Conservation (phyloP, 805 yeast species). For the Kluyveromyces wickerhamii region DNA sequence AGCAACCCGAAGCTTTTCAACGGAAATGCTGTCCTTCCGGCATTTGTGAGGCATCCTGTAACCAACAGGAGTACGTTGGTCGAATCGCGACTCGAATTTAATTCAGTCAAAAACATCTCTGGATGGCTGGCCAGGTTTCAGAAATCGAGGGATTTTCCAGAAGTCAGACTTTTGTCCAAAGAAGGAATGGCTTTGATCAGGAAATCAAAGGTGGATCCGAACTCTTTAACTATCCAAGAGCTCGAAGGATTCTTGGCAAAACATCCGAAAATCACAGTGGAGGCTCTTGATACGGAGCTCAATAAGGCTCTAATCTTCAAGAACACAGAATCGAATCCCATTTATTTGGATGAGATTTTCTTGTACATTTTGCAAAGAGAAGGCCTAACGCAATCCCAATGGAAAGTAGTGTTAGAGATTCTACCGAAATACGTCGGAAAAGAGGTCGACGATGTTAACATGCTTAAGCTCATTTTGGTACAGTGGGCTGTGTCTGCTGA, state of each 20-base stretch:
- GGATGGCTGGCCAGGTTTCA: slow-evolving; percentile 14
- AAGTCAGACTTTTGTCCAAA: background rate
- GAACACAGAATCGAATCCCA: background rate
- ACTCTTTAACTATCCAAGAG: background rate
- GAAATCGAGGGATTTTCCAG: background rate
- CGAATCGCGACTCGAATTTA: slow-evolving; percentile 11
- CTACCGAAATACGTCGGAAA: slow-evolving; percentile 1
- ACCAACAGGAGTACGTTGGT: slow-evolving; percentile 6
- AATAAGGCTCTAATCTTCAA: background rate
- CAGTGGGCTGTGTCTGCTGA: slow-evolving; percentile 4
- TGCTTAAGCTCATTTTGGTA: slow-evolving; percentile 6
- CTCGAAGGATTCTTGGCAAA: background rate
- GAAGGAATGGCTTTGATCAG: background rate
- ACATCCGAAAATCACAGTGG: background rate
- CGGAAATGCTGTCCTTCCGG: slow-evolving; percentile 17
- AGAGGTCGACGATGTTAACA: slow-evolving; percentile 2
- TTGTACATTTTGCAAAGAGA: slow-evolving; percentile 13
- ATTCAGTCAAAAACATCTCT: slow-evolving; percentile 12
- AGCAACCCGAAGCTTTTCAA: slow-evolving; percentile 13
- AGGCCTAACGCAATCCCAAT: background rate
- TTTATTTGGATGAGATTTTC: slow-evolving; percentile 12
- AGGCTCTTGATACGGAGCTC: background rate
- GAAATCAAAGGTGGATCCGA: background rate
- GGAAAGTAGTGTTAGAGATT: background rate
- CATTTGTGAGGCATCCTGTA: slow-evolving; percentile 8